Evolutionary conservation across 768 basidiomycete genomes (phyloP), one percentile per base, ranked within the genome.

Genomic region (Mycena epipterygia): DNA sequence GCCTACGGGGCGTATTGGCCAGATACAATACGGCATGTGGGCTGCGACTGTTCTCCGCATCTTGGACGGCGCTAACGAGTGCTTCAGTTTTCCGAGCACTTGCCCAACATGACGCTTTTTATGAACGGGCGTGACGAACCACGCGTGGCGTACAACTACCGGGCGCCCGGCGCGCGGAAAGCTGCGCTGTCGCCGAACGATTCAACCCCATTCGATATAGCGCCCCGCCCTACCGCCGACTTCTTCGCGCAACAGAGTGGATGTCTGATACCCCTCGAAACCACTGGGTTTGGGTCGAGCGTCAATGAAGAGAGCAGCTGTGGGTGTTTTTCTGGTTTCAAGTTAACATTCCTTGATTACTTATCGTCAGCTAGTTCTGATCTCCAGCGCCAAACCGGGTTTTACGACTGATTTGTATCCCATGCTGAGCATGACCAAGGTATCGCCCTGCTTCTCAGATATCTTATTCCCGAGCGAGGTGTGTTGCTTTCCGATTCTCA

Each of bases 361-460:
- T 6, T 19, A 8, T 11, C 37, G n/a, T 19, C 39, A 29, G 12
- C 7, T 8, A 69, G 68, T 69, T 41, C 32, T 69, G 14, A 30
- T 69, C 12, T 29, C 55, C 5, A 29, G 37, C n/a, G 42, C 62
- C 0, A 63, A 51, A 21, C 44, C 68, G 4, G 61, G 44, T 5
- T 69, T 51, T 23, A 69, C 68, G 27, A 69, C 68, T 4, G 68
- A 69, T 35, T 37, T 64, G 37, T 69, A 58, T 25, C 68, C 68
- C 17, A 39, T 69, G 12, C 42, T 64, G 21, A 69, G 61, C 62
- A 69, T 69, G 68, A n/a, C 61, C 5, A 69, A 63, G 25, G n/a
- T 69, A 4, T 60, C 61, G 23, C 60, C 60, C 3, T 69, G 68
- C 30, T 69, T 69, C 21, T 13, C 68, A 0, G 68, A 69, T 19